Evolutionary conservation across 768 basidiomycete genomes (phyloP), one percentile per base, ranked within the genome.

Genomic region (Suillus bovinus): DNA sequence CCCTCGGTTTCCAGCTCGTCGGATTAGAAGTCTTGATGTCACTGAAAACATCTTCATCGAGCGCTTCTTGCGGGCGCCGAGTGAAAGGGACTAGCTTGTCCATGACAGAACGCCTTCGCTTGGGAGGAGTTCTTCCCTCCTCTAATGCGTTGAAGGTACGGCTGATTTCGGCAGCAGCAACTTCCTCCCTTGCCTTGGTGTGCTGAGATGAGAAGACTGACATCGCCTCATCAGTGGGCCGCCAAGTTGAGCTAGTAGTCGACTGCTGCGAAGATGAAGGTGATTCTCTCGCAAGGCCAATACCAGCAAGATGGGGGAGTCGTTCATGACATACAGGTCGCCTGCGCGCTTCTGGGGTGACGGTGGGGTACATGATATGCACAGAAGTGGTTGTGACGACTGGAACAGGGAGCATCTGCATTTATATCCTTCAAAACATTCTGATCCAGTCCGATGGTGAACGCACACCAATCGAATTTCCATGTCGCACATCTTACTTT

Each of bases 41-140:
- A 29, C 46, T 41, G 38, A 76, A 71, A n/a, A 76, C 13, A 13
- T 62, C 61, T 11, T 74, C 65, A 54, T 74, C 65, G 14, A 75
- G 49, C 16, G 44, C 59, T 10, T 64, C 67, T 33, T 55, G 64
- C 22, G 44, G 42, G 44, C 64, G 69, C 22, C 58, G 22, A 27
- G 64, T 61, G 59, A 54, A 34, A 2, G 62, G n/a, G 33, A 68
- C 27, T 58, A 72, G 44, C 24, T 17, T 63, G 49, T 68, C 71
- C 16, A 70, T 53, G 4, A 66, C 52, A 1, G 36, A 24, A 10
- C 50, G 49, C 24, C 36, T 65, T 61, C 61, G 64, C 57, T 54
- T 65, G n/a, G 63, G 36, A 10, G 24, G 55, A 4, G 52, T 13
- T 27, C 60, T 60, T 33, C 64, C 65, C n/a, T 63, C 67, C 58